Evolutionary conservation across 2,329 filamentous ascomycete species (phyloP), one percentile per base, ranked within the genome.

Genomic region (Emmonsiellopsis sp.): DNA sequence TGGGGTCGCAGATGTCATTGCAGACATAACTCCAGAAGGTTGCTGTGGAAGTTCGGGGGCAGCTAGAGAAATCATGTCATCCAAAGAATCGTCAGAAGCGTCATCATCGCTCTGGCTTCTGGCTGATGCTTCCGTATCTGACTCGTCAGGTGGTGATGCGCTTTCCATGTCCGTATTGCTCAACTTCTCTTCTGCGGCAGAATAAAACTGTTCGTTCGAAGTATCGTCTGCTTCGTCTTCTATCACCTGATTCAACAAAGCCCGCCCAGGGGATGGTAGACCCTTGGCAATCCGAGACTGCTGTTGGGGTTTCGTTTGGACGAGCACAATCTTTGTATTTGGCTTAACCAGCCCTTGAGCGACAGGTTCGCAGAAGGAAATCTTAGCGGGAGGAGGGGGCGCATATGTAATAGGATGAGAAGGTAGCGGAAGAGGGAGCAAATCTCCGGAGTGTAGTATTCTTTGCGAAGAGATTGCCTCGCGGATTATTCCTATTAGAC

Each of bases 341-440:
- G 88, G 78, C 7, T 84, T 79, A 46, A 98, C 68, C 5, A 93
- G 69, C 7, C 93, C 93, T 69, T 98, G 93, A 5, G 88, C 83
- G 13, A 97, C 90, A 7, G 93, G 93, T 67, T 98, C 93, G 66
- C 91, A 97, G n/a, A 94, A 82, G 47, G 88, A 84, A 56, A 97
- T 87, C 70, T 86, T 90, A 42, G 88, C 93, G 0, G 91, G 89
- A 42, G 88, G 88, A 11, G 89, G 82, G 27, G 88, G 83, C 14
- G 87, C 82, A 69, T 95, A 89, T 7, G 90, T 95, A 58, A 95
- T 85, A 10, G 90, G 86, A 69, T 96, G 90, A 2, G 89, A 71
- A 5, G 79, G 77, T n/a, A 84, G 82, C 7, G 87, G 82, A 32
- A 97, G 76, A 10, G 88, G 87, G 42, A 98, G 74, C 8, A 92